Conservation (phyloP, 768 basidiomycete species). For the Tephrocybe sp. region DNA sequence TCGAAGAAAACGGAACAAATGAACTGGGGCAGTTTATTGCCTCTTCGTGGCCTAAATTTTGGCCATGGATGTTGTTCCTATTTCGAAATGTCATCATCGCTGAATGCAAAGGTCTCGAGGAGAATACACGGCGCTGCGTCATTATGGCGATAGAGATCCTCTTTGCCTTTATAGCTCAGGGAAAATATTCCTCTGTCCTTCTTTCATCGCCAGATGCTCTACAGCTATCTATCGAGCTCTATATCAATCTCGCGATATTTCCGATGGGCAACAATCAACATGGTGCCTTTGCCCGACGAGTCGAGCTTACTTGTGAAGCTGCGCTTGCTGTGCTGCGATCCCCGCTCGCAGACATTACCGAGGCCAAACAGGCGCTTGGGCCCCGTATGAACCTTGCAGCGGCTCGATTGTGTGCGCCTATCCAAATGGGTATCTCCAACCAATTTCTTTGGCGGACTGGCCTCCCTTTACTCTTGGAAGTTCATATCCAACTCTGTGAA, state of each 20-base stretch:
- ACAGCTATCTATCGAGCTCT: no score
- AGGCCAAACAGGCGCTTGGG: not conserved
- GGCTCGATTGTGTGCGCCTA: not conserved
- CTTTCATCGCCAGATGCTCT: no score
- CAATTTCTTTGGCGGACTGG: not conserved
- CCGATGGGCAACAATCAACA: no score
- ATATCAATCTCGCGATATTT: no score
- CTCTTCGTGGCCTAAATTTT: not conserved
- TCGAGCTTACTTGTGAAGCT: not conserved
- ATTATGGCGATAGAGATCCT: not conserved
- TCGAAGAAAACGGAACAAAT: not conserved
- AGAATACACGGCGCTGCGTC: not conserved
- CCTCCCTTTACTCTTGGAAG: not conserved
- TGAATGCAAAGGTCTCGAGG: not conserved
- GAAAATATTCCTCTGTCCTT: no score
- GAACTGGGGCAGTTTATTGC: not conserved
- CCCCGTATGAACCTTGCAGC: not conserved
- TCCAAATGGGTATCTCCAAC: not conserved
- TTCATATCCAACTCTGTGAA: not conserved
- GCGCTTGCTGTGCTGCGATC: not conserved
- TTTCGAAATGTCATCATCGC: not conserved
- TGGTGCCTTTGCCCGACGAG: no score
- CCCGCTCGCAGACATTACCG: not conserved
- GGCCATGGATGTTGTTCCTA: not conserved
- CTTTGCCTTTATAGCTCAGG: no score